Percentiles rank a stretch among this genome's conserved stretches.
These are phyloP conservation scores for Microdochium paspali DNA, from an alignment of 2,329 filamentous ascomycete genomes.

Conservation along the genomic window DNA sequence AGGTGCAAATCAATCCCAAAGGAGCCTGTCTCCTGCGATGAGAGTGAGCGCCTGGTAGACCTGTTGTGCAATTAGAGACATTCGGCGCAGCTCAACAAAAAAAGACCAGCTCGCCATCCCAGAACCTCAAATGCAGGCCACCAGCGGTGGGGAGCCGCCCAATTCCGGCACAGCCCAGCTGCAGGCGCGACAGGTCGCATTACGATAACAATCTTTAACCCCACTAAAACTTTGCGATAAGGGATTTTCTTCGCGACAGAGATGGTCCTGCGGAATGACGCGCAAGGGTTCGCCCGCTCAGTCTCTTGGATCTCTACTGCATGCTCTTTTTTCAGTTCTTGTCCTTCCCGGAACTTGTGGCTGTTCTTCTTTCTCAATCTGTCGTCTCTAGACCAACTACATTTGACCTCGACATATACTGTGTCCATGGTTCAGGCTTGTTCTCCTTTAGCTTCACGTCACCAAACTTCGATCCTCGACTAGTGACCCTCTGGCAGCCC, in stretches of 20 bases:
- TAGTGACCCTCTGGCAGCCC: not conserved
- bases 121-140: too few species aligned
- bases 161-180: not conserved
- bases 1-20: not conserved
- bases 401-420: too few species aligned
- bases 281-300: not conserved
- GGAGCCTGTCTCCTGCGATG: not conserved
- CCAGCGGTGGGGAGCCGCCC: not conserved
- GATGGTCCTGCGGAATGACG: not conserved
- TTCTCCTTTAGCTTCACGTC: too few species aligned
- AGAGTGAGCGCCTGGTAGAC: not conserved
- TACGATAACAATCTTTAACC: not conserved
- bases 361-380: too few species aligned
- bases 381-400: too few species aligned
- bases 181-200: not conserved
- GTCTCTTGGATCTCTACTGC: too few species aligned
- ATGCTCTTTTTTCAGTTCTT: too few species aligned
- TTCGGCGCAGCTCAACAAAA: not conserved
- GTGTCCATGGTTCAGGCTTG: too few species aligned
- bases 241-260: not conserved
- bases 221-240: conserved; percentile 1
- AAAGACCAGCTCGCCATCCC: not conserved
- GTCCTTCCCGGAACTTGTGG: too few species aligned
- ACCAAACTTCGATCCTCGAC: too few species aligned
- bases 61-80: not conserved